Evolutionary conservation across 2,329 filamentous ascomycete species (phyloP).

Genomic region (Xylariaceae sp.): DNA sequence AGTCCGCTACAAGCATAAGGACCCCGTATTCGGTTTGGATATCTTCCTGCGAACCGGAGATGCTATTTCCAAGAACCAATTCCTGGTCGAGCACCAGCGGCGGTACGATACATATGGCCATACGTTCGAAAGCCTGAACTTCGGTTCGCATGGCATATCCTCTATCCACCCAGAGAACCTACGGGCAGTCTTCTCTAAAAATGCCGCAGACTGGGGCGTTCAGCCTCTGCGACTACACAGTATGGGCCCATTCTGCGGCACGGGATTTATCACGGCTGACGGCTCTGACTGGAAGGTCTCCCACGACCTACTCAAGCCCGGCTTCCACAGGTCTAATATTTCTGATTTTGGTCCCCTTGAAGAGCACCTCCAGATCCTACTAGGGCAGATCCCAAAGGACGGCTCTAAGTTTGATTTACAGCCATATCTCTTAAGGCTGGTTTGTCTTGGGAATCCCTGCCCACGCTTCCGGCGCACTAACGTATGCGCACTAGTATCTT

Average conservation of each 20-base stretch:
- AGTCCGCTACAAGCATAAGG: slow-evolving; percentile 27
- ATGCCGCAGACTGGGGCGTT: slow-evolving; percentile 28
- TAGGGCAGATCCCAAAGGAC: slow-evolving; percentile 27
- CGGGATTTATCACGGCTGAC: slow-evolving; percentile 28
- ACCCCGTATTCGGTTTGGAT: slow-evolving; percentile 28
- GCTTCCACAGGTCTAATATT: slow-evolving; percentile 29
- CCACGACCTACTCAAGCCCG: slow-evolving; percentile 29
- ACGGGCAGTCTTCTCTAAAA: slow-evolving; percentile 27
- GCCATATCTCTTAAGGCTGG: slow-evolving; percentile 27
- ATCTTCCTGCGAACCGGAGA: slow-evolving; percentile 27
- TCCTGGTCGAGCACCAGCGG: slow-evolving; percentile 28
- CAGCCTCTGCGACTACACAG: slow-evolving; percentile 27
- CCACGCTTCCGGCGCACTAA: slow-evolving; percentile 19
- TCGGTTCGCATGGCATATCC: slow-evolving; percentile 25
- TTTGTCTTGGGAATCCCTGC: slow-evolving; percentile 18
- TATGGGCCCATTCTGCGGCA: slow-evolving; percentile 29
- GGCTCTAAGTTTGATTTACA: slow-evolving; percentile 29
- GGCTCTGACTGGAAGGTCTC: slow-evolving; percentile 28
- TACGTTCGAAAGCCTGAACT: slow-evolving; percentile 26
- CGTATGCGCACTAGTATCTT: slow-evolving; percentile 26
- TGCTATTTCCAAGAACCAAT: slow-evolving; percentile 28
- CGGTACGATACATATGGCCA: slow-evolving; percentile 29
- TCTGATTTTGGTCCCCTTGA: slow-evolving; percentile 27
- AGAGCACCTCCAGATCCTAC: slow-evolving; percentile 25
- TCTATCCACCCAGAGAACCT: slow-evolving; percentile 27